Percentiles rank a stretch among this genome's conserved stretches.
Conservation (phyloP, 1,284 basidiomycete species). For the Pholiota adiposa region DNA sequence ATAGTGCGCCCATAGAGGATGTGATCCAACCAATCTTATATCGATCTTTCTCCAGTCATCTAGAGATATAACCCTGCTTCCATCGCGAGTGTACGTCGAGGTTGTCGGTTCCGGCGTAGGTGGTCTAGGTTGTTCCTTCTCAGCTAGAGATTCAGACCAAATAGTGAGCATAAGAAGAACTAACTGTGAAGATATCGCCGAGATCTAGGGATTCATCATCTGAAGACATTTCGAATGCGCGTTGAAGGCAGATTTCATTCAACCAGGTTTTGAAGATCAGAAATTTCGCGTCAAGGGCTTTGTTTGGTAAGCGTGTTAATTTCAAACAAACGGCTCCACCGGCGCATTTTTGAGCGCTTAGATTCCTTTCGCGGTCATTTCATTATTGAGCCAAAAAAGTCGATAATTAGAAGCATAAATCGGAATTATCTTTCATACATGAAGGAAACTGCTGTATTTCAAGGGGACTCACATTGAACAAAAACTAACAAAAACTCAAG, state of each 20-base stretch:
- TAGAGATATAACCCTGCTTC: slow-evolving; percentile 8
- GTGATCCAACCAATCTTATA: slow-evolving; percentile 83
- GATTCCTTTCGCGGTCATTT: no score
- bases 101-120: slow-evolving; percentile 63
- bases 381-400: no score
- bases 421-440: no score
- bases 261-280: background rate
- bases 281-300: background rate
- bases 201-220: slow-evolving; percentile 31
- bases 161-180: slow-evolving; percentile 12
- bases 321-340: background rate
- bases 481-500: no score
- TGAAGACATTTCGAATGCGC: slow-evolving; percentile 3
- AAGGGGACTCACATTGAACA: no score
- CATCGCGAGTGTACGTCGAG: slow-evolving; percentile 47
- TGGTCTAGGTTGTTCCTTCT: slow-evolving; percentile 53
- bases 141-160: slow-evolving; percentile 15
- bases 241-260: background rate
- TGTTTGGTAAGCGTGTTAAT: background rate
- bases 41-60: slow-evolving; percentile 51
- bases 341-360: no score
- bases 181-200: slow-evolving; percentile 36
- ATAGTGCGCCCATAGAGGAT: slow-evolving; percentile 92
- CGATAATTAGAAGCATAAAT: no score
- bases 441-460: no score